Evolutionary conservation across 2,329 filamentous ascomycete genomes (phyloP), one percentile per base, ranked within the genome.

Genomic region (Plenodomus biglobosus): DNA sequence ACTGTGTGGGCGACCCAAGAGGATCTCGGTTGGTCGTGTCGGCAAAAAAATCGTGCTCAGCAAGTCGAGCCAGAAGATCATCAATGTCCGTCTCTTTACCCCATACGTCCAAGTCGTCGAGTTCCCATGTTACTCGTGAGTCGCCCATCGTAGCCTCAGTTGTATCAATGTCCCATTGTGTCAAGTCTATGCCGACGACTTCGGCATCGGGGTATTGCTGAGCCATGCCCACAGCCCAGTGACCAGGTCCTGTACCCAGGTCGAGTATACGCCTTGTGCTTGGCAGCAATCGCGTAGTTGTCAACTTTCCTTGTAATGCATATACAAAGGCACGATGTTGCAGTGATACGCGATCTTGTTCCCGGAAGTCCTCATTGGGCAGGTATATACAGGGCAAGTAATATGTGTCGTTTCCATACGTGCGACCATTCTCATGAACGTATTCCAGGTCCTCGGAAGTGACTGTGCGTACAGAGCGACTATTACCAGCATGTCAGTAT

Each of bases 271-370:
- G 55, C 13, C 55, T 52, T 2, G 60, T 61, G 1, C 54, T 52
- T 8, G 61, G 55, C 8, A 63, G 50, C 17, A 70, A 44, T 16
- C 53, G 59, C 11, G 66, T 67, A n/a, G 70, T 72, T 7, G 69
- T 72, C 24, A 73, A 57, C 22, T 62, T 66, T 6, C 69, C 69
- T 42, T 68, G 60, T 5, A 73, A 56, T 19, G 68, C 66, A 17
- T 62, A 56, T 15, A 85, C 70, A 59, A 83, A 86, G 39, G 86
- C 80, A 62, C 86, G 83, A 55, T 87, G 83, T 34, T 82, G 73
- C 43, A 87, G 75, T 48, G 80, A 79, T 42, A 85, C 68, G 36
- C 85, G 81, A 38, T 82, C 81, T 66, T 86, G 83, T 62, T 87
- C 85, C 38, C 77, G 71, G 38, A 85, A 81, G 59, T 87, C 85